Base-by-base conservation (phyloP, 2,329 filamentous ascomycete species). In the Rhytidhysteron rufulum region DNA sequence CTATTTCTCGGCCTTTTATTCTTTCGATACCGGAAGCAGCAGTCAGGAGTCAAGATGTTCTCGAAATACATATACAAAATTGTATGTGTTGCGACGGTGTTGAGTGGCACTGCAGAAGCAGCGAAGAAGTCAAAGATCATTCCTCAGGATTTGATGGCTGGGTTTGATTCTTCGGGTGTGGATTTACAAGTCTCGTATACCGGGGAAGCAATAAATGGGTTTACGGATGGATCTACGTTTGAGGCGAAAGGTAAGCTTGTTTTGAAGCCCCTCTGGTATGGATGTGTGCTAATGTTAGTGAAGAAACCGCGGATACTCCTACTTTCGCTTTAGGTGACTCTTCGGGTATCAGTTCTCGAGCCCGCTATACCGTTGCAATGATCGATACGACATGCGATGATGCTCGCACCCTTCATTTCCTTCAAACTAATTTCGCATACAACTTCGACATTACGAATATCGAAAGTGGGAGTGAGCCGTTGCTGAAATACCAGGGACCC, bases 321-420 rank as follows among this genome's bases (percentile, higher is more conserved):
- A 54, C 47, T 15, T 65, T 65, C 25, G 60, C 60, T 7, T 49
- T 63, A 3, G 60, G 62, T 19, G 62, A 64, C 42, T 56, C 51
- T 37, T 56, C 51, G 15, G 57, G 54, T 30, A 62, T 65, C 34
- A 42, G 46, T 2, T 47, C 58, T 4, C 39, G 18, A n/a, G 51
- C 47, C 1, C 42, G 50, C 11, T 63, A 59, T 43, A 62, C 54
- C 9, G 50, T 63, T 21, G 32, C 62, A 31, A 50, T 63, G 48
- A 34, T 64, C 8, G 60, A 65, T 44, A 60, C 58, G 16, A 63
- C 60, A 21, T 57, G 53, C 20, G 44, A 54, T n/a, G 43, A 48
- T 15, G 43, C 49, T 3, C 52, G 54, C 2, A 57, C 36, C 2
- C 43, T 65, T n/a, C 60, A 64, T 47, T 65, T 55, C 41, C 53